Base-by-base conservation (phyloP, 2,329 filamentous ascomycete genomes). In the Aureobasidium melanogenum region DNA sequence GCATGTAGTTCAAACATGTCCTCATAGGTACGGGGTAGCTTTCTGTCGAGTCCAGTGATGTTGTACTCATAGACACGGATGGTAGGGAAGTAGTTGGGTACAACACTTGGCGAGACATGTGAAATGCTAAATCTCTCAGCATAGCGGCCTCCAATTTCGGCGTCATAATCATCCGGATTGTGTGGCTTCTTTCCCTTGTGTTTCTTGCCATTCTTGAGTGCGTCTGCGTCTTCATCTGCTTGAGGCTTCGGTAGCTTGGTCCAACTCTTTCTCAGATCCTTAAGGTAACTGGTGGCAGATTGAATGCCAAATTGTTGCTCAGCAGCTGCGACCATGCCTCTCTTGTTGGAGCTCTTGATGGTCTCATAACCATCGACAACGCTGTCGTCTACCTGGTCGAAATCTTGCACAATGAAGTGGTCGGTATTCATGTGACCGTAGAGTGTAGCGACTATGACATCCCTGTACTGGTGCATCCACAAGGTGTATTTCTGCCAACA, bases 371-470 rank as follows among this genome's bases (percentile, higher is more conserved):
- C 78, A 38, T 74, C 71, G 63, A 74, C 72, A 1, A 79, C 75
- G 28, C 77, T 75, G 51, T 91, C 80, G 63, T 88, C 81, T 59
- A 97, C 80, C 0, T 96, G 83, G 43, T 88, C 80, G 62, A 86
- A 89, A 71, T 97, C 93, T 68, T 96, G 90, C 17, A 99, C 77
- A 70, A 97, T 83, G 74, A 99, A 99, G 73, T 99, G 94, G 69
- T 99, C 94, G 66, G 97, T 89, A 70, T 99, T 99, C 94, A 99
- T 97, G 72, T 99, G 94, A 1, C 93, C 94, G 70, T 88, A 99
- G 6, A 96, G 70, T 28, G 85, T 85, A 14, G 84, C 85, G 22
- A 92, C 81, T 22, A 99, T 81, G 39, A 99, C 87, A 72, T 99
- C 94, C 36, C 94, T 88, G 73, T 91, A 99, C 72, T 95, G 91